These are phyloP conservation scores for Penicillium palitans DNA, from an alignment of 2,329 filamentous ascomycete species.

Conservation along the genomic window DNA sequence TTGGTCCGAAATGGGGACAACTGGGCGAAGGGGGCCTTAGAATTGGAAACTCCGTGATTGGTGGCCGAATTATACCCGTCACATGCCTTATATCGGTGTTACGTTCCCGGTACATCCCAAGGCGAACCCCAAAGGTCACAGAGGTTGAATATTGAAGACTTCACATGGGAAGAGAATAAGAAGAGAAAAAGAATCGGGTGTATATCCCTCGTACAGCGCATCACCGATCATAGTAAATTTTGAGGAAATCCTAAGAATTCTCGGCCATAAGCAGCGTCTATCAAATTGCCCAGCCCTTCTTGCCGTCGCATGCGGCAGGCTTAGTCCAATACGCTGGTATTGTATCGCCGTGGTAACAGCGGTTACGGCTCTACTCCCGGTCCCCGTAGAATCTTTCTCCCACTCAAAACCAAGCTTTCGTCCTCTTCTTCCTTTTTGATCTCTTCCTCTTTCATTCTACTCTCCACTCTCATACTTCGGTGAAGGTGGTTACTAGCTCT, in stretches of 20 bases:
- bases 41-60: slow-evolving; percentile 28
- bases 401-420: slow-evolving; percentile 43
- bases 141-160: not conserved
- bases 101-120: slow-evolving; percentile 9
- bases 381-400: slow-evolving; percentile 40
- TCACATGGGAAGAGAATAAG: not conserved
- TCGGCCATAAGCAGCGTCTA: slow-evolving; percentile 2
- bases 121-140: not conserved
- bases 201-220: no score
- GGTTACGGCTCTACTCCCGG: slow-evolving; percentile 40
- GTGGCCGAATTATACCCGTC: slow-evolving; percentile 21
- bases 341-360: slow-evolving; percentile 37
- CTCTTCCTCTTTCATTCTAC: slow-evolving; percentile 40
- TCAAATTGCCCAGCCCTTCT: slow-evolving; percentile 20
- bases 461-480: slow-evolving; percentile 33
- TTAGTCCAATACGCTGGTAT: slow-evolving; percentile 29
- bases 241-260: not conserved
- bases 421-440: slow-evolving; percentile 40
- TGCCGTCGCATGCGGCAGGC: slow-evolving; percentile 35
- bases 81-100: slow-evolving; percentile 30
- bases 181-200: not conserved
- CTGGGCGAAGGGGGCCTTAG: slow-evolving; percentile 8
- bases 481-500: slow-evolving; percentile 41
- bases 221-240: not conserved
- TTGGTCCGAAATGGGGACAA: slow-evolving; percentile 19